These are phyloP conservation scores for Serendipita sp. DNA, from an alignment of 768 basidiomycete genomes.

Conservation along the genomic window DNA sequence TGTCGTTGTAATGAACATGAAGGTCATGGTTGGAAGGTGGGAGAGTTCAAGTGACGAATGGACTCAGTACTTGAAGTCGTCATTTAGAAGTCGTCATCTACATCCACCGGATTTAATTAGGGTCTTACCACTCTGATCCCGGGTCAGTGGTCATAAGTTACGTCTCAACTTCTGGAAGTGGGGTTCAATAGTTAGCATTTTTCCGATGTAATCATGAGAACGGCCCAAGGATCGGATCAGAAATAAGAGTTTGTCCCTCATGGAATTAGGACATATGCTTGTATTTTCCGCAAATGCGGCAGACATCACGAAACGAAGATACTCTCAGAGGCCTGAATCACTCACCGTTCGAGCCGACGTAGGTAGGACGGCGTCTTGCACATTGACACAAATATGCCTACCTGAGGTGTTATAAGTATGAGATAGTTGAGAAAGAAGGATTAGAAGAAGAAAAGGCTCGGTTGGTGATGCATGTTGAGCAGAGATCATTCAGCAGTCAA, in stretches of 20 bases:
- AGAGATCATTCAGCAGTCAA: background rate
- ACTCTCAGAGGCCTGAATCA: background rate
- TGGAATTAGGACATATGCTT: conserved; percentile 7
- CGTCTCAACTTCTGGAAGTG: background rate
- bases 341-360: background rate
- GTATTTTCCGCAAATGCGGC: background rate
- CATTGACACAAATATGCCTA: background rate
- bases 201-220: background rate
- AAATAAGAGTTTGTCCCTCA: background rate
- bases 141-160: background rate
- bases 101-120: background rate
- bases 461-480: conserved; percentile 7
- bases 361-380: background rate
- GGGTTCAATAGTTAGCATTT: background rate
- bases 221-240: background rate
- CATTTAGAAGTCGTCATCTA: background rate
- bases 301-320: background rate
- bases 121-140: background rate
- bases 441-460: background rate
- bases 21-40: background rate
- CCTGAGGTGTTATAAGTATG: background rate
- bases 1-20: background rate
- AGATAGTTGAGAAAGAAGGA: background rate
- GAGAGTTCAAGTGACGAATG: background rate
- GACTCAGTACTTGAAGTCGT: background rate